Conservation (phyloP, 176 grass and related monocot genomes). For the Luzula sylvatica region DNA sequence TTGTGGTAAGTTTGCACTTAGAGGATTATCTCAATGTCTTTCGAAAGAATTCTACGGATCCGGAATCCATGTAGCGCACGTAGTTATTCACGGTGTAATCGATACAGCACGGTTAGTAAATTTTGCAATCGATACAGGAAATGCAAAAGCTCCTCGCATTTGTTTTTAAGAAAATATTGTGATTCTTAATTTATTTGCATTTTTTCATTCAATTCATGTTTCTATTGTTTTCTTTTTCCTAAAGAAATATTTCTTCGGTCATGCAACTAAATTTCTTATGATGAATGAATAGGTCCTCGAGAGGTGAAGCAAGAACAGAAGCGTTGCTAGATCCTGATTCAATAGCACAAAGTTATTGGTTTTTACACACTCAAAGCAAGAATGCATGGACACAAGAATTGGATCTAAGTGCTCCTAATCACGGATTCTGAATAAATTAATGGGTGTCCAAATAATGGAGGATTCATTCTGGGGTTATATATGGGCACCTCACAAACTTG, state of each 20-base stretch:
- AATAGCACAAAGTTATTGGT: conserved; percentile 86
- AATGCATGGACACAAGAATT: conserved; percentile 92
- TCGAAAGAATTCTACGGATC: conserved; percentile 57
- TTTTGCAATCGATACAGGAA: not conserved
- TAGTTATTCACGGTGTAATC: conserved; percentile 69
- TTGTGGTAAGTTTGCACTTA: conserved; percentile 76
- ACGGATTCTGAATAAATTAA: conserved; percentile 4
- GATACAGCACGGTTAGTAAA: conserved; percentile 44
- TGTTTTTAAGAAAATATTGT: too few relatives aligned
- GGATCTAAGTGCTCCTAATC: conserved; percentile 42
- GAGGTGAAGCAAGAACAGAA: conserved; percentile 13
- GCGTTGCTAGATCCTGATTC: conserved; percentile 55
- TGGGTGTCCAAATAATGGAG: too few relatives aligned
- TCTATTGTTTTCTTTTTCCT: not conserved
- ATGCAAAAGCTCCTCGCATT: too few relatives aligned
- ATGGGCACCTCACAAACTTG: too few relatives aligned
- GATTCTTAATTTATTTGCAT: too few relatives aligned
- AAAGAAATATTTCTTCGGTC: not conserved
- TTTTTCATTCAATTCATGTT: not conserved
- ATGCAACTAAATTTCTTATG: too few relatives aligned
- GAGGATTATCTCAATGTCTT: conserved; percentile 70
- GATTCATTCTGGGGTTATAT: too few relatives aligned
- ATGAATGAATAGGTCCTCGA: conserved; percentile 33
- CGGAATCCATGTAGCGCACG: conserved; percentile 78
- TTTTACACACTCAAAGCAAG: conserved; percentile 70